These are phyloP conservation scores for Eimeria praecox DNA, from an alignment of 169 alveolate genomes.

Conservation along the genomic window DNA sequence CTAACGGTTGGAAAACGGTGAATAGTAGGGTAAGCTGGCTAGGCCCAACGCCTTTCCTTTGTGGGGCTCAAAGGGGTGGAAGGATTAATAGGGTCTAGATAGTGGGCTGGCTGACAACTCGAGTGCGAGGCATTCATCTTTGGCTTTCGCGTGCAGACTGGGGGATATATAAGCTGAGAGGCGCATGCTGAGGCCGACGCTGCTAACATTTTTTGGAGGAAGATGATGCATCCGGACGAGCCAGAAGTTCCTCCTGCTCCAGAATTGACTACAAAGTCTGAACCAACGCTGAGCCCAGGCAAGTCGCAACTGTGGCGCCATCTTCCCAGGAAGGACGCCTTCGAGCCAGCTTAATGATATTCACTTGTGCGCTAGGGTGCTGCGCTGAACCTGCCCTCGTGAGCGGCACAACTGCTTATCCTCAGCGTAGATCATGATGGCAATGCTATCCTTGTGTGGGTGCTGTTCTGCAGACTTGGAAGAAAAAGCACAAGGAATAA, in stretches of 20 bases:
- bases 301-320: neutral
- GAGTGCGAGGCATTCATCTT: neutral
- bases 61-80: neutral
- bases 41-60: neutral
- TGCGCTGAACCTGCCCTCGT: neutral
- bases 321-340: neutral
- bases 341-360: neutral
- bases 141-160: neutral
- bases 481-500: neutral
- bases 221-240: constrained; percentile 68
- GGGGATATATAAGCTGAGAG: neutral
- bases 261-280: neutral
- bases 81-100: neutral
- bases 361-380: neutral
- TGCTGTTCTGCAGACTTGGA: neutral
- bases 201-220: neutral
- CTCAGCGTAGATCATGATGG: neutral
- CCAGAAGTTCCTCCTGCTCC: neutral
- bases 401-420: neutral
- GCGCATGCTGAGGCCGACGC: neutral
- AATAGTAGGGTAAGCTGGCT: neutral
- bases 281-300: neutral
- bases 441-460: neutral
- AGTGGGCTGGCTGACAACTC: neutral
- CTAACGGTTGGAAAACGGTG: neutral